Percentiles rank a stretch among this genome's conserved stretches.
phyloP scores from a whole-genome alignment of 768 basidiomycete species.

The Suillus brevipes region DNA sequence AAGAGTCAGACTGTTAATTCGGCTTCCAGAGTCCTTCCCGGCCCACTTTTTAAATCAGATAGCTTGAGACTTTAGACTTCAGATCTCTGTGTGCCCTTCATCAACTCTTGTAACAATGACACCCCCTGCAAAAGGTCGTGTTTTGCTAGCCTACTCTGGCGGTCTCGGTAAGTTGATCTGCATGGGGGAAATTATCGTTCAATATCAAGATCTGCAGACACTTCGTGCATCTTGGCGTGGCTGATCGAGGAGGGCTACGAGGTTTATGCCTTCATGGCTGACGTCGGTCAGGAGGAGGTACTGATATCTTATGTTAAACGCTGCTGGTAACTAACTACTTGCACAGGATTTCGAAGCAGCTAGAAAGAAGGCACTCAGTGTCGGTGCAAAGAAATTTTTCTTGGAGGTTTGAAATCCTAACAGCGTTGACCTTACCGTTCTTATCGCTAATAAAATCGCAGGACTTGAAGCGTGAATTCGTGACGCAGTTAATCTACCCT shows the following conservation, averaged over 20 bases:
- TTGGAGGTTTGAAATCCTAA: slow-evolving; percentile 54
- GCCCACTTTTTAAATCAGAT: not conserved
- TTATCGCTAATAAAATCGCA: slow-evolving; percentile 31
- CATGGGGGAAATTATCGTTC: not conserved
- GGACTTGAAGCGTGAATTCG: slow-evolving; percentile 94
- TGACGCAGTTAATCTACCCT: slow-evolving; percentile 95
- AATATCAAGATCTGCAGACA: slow-evolving; percentile 58
- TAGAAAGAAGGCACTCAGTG: slow-evolving; percentile 80
- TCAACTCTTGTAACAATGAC: not conserved
- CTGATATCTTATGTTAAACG: slow-evolving; percentile 8
- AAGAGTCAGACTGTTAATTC: not conserved
- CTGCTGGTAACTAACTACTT: slow-evolving; percentile 10
- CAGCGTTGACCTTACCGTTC: not conserved
- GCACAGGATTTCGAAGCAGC: slow-evolving; percentile 90
- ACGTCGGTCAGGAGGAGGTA: slow-evolving; percentile 91
- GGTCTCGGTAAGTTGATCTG: slow-evolving; percentile 74
- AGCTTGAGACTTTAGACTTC: no score
- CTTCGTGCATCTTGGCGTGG: slow-evolving; percentile 99
- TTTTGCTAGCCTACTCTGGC: slow-evolving; percentile 96
- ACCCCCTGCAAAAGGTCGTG: slow-evolving; percentile 58
- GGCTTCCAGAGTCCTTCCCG: not conserved
- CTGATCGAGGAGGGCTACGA: slow-evolving; percentile 98
- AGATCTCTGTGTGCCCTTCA: not conserved
- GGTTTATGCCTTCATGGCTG: slow-evolving; percentile 95
- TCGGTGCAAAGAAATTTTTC: slow-evolving; percentile 97